These are phyloP conservation scores for Boletus eberwhitei DNA, from an alignment of 768 basidiomycete genomes.

Conservation along the genomic window DNA sequence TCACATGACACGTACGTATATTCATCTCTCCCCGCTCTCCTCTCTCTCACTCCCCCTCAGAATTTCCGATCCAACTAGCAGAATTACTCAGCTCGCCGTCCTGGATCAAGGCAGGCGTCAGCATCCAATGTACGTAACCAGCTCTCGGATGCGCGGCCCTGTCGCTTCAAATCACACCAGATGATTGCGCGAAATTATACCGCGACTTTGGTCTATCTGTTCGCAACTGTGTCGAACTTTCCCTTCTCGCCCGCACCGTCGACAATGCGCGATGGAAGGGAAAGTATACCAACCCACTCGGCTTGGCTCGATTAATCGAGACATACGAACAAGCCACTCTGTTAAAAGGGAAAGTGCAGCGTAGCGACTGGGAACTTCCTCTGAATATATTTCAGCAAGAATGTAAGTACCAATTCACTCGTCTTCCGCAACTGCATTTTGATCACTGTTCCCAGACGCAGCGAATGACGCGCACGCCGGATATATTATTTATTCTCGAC, in stretches of 20 bases:
- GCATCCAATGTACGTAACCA: conserved; percentile 55
- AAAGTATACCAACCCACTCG: conserved; percentile 54
- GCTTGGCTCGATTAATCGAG: conserved; percentile 63
- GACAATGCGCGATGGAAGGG: conserved; percentile 76
- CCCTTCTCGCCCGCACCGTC: conserved; percentile 63
- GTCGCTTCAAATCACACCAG: conserved; percentile 35
- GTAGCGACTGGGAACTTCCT: conserved; percentile 66
- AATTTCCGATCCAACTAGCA: conserved; percentile 50
- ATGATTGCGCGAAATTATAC: conserved; percentile 65
- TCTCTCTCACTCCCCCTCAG: conserved; percentile 31
- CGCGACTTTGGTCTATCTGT: conserved; percentile 39
- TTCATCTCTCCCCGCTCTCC: neutral
- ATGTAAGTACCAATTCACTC: conserved; percentile 44
- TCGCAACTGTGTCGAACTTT: conserved; percentile 63
- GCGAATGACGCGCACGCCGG: conserved; percentile 71
- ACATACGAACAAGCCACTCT: conserved; percentile 52
- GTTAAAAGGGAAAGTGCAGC: conserved; percentile 55
- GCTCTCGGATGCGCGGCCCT: neutral
- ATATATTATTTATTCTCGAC: conserved; percentile 46
- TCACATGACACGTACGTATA: conserved; percentile 46
- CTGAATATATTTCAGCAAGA: conserved; percentile 49
- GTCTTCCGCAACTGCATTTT: conserved; percentile 1
- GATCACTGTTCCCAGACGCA: conserved; percentile 47
- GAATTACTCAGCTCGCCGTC: conserved; percentile 49
- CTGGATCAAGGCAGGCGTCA: conserved; percentile 70